Evolutionary conservation across 805 yeast genomes (phyloP).

Genomic region (Barnettozyma populi): DNA sequence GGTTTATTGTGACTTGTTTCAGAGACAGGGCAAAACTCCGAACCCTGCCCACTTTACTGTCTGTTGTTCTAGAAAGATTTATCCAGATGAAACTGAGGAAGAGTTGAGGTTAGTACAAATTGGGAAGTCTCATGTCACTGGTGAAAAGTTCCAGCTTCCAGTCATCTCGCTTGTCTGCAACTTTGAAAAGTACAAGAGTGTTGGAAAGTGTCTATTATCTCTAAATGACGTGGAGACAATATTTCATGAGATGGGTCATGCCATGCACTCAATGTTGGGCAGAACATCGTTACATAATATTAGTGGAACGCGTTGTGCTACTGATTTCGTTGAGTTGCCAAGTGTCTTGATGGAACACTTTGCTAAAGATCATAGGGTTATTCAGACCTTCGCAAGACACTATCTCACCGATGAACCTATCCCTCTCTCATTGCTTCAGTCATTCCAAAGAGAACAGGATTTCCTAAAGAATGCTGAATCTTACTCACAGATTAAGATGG

Average conservation of each 20-base stretch:
- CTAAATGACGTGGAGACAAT: conserved; percentile 85
- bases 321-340: conserved; percentile 96
- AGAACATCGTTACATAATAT: conserved; percentile 85
- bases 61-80: conserved; percentile 83
- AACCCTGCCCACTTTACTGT: conserved; percentile 95
- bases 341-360: conserved; percentile 95
- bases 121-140: conserved; percentile 30
- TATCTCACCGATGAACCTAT: conserved; percentile 54
- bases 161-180: conserved; percentile 87
- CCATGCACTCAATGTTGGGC: conserved; percentile 96
- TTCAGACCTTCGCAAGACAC: conserved; percentile 69
- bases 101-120: conserved; percentile 32
- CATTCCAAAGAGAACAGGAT: conserved; percentile 46
- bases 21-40: conserved; percentile 66
- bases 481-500: conserved; percentile 85
- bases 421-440: conserved; percentile 42
- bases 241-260: conserved; percentile 99
- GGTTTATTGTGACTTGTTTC: conserved; percentile 83
- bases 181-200: conserved; percentile 43
- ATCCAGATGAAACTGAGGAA: conserved; percentile 43
- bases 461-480: conserved; percentile 65
- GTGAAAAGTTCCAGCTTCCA: conserved; percentile 69
- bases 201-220: conserved; percentile 53
- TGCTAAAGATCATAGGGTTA: conserved; percentile 74
- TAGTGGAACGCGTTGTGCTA: conserved; percentile 90